Evolutionary conservation across 257 asterid species (phyloP).

Genomic region (Scutellaria baicalensis): DNA sequence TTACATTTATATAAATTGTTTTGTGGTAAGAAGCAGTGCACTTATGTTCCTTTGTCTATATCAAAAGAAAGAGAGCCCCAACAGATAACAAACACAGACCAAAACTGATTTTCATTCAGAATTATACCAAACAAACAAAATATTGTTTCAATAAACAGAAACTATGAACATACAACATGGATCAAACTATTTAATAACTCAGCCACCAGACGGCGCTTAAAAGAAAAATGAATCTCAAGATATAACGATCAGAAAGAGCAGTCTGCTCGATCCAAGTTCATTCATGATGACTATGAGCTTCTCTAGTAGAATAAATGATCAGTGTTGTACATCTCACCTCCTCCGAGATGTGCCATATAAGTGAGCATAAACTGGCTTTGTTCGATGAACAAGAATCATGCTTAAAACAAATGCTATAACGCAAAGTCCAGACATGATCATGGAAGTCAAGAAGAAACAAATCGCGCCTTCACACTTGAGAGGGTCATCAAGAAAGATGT

Average conservation of each 20-base stretch:
- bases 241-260: too few relatives aligned
- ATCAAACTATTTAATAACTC: background rate
- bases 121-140: slow-evolving; percentile 3
- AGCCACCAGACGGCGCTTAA: too few relatives aligned
- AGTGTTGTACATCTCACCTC: background rate
- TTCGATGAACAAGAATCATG: slow-evolving; percentile 72
- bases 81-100: background rate
- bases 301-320: background rate
- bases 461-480: slow-evolving; percentile 62
- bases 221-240: too few relatives aligned
- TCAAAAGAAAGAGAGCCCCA: background rate
- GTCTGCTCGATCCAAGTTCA: too few relatives aligned
- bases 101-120: background rate
- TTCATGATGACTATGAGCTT: background rate
- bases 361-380: slow-evolving; percentile 57
- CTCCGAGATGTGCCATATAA: slow-evolving; percentile 55
- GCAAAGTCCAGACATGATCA: slow-evolving; percentile 82
- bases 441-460: slow-evolving; percentile 70
- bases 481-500: slow-evolving; percentile 39
- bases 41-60: background rate
- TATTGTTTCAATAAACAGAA: background rate
- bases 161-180: slow-evolving; percentile 6
- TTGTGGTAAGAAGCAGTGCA: background rate
- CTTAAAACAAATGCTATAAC: slow-evolving; percentile 53
- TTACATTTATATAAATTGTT: background rate